These are phyloP conservation scores for Pythium brachiatum DNA, from an alignment of 352 stramenopile species.

Conservation along the genomic window DNA sequence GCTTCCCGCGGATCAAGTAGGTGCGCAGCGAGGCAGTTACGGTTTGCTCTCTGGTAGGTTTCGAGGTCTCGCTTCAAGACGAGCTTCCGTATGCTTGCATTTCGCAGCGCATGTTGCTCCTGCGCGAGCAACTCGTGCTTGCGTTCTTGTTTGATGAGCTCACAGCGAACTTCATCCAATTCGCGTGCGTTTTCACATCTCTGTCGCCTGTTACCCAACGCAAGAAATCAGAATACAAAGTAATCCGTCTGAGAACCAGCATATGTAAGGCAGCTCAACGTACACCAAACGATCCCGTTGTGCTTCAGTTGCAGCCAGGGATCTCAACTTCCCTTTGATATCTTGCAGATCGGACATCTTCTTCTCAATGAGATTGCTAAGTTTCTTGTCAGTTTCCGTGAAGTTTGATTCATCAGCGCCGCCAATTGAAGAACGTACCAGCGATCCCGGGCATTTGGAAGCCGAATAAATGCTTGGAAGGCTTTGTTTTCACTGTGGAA, in stretches of 20 bases:
- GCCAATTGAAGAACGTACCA: neutral
- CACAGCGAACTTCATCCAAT: neutral
- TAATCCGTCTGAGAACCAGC: too few species aligned
- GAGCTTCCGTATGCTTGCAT: slow-evolving; percentile 1
- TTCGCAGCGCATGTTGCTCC: slow-evolving; percentile 3
- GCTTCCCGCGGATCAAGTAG: slow-evolving; percentile 6
- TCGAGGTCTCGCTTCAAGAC: slow-evolving; percentile 9
- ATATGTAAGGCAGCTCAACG: too few species aligned
- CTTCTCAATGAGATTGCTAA: neutral
- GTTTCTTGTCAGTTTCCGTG: neutral
- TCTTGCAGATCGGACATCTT: neutral
- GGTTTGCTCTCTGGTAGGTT: neutral
- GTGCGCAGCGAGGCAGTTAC: neutral
- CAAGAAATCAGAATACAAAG: too few species aligned
- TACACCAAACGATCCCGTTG: neutral
- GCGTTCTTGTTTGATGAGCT: neutral
- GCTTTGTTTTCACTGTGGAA: slow-evolving; percentile 6
- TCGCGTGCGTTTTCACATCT: neutral
- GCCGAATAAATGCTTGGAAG: slow-evolving; percentile 7
- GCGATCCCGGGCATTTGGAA: neutral
- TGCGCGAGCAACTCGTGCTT: slow-evolving; percentile 2
- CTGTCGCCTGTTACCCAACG: neutral
- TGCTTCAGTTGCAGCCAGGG: neutral
- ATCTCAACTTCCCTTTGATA: neutral
- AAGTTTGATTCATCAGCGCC: too few species aligned